phyloP scores from a whole-genome alignment of 2,329 filamentous ascomycete genomes.

The Colletotrichum musicola region DNA sequence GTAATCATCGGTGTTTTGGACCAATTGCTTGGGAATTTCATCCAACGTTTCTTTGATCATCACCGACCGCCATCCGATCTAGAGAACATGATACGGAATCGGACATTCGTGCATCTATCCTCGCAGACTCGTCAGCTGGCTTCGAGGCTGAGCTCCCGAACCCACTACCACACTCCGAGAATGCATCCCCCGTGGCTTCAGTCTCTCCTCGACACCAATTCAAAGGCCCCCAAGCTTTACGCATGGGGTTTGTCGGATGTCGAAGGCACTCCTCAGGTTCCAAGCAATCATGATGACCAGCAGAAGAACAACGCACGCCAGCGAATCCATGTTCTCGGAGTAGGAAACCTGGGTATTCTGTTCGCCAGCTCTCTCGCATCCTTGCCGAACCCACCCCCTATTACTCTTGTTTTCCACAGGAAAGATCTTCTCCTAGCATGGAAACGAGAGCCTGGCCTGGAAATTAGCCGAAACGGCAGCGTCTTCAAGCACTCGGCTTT shows the following conservation, averaged over 20 bases:
- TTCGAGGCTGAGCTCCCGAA: neutral
- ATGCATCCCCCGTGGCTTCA: slow-evolving; percentile 48
- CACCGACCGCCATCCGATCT: too few relatives aligned
- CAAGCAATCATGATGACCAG: neutral
- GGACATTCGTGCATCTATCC: neutral
- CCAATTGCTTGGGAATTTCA: too few relatives aligned
- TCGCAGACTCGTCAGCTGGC: neutral
- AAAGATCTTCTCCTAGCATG: slow-evolving; percentile 62
- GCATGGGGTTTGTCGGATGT: slow-evolving; percentile 52
- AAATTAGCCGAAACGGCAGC: slow-evolving; percentile 54
- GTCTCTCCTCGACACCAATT: slow-evolving; percentile 43
- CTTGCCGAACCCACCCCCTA: slow-evolving; percentile 71
- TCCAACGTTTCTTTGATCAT: too few relatives aligned
- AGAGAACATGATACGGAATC: neutral
- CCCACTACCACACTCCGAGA: neutral
- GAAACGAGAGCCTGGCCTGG: slow-evolving; percentile 57
- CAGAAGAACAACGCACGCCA: slow-evolving; percentile 31
- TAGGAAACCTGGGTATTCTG: slow-evolving; percentile 85
- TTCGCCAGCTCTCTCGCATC: slow-evolving; percentile 79
- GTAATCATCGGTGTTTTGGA: too few relatives aligned
- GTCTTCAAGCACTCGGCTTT: slow-evolving; percentile 53
- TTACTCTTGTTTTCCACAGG: slow-evolving; percentile 85
- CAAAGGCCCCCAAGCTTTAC: slow-evolving; percentile 49
- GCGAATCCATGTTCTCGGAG: slow-evolving; percentile 82
- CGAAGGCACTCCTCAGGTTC: slow-evolving; percentile 11